These are phyloP conservation scores for Ammopiptanthus mongolicus DNA, from an alignment of 306 rosid species.

Conservation along the genomic window DNA sequence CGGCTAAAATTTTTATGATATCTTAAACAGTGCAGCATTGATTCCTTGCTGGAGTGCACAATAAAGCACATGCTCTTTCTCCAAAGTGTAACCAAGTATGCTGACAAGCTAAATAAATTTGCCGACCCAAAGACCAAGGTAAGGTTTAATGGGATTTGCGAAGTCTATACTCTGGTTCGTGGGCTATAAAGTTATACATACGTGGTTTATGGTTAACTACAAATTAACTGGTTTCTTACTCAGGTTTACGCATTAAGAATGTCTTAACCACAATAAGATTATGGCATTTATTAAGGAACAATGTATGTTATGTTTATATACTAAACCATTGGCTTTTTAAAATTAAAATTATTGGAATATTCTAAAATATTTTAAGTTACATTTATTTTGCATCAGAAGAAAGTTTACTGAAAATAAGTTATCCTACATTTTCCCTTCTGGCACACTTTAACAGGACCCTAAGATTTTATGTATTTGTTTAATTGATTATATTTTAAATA, in stretches of 20 bases:
- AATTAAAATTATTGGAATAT: neutral
- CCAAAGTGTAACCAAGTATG: constrained; percentile 81
- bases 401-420: neutral
- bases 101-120: constrained; percentile 72
- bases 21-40: constrained; percentile 80
- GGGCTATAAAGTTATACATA: neutral
- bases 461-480: neutral
- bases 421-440: neutral
- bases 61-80: constrained; percentile 89
- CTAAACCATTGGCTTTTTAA: neutral
- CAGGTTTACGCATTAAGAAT: neutral
- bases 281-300: neutral
- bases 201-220: neutral
- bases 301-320: neutral
- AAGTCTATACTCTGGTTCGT: neutral
- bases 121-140: constrained; percentile 57
- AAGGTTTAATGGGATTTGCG: neutral
- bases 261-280: neutral
- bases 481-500: neutral
- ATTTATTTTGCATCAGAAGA: neutral
- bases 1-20: constrained; percentile 32
- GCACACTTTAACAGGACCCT: neutral
- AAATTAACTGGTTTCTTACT: neutral
- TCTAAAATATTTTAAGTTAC: neutral
- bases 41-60: constrained; percentile 85